Base-by-base conservation (phyloP, 2,329 filamentous ascomycete genomes). In the Nigrospora osmanthi region DNA sequence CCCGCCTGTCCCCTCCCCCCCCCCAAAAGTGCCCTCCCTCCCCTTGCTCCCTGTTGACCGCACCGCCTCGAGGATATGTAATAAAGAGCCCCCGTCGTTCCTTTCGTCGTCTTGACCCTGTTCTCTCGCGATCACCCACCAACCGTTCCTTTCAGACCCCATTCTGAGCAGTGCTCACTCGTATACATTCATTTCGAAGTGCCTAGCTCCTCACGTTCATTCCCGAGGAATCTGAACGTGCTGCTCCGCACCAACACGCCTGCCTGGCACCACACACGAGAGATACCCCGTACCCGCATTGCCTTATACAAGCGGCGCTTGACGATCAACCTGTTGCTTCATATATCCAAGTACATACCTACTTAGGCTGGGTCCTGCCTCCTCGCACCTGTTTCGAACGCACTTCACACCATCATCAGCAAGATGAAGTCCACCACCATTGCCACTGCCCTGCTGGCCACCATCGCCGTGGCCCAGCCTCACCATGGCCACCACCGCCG, bases 401-500 rank as follows among this genome's bases (percentile, higher is more conserved):
- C 23, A 28, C 23, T 28, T 28, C 2, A 28, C 2, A 28, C 23
- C 23, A 10, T 28, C 23, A 28, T 2, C 23, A 47, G 45, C 58
- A 66, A 47, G 41, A 75, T 75, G 72, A 75, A 72, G 66, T 64
- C 68, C n/a, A 48, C 59, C 40, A 59, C 62, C 28, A 46, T 71
- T 48, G 53, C 66, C 54, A 57, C 66, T 61, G 66, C 65, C 54
- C 54, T 69, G 43, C 53, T 73, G 58, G 70, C 70, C 51, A 64
- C 70, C 35, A 51, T 64, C 44, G 73, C 67, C 53, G 58, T 70
- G 47, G 76, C 76, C 51, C 71, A 79, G 60, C 76, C 76, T 47
- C 69, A 61, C 36, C 66, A 66, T 47, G 59, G 66, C 51, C 61
- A 67, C 52, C 61, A 62, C 48, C 66, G 68, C 49, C 57, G 49